phyloP scores from a whole-genome alignment of 106 monocot genomes.

The Dendrobium officinale region DNA sequence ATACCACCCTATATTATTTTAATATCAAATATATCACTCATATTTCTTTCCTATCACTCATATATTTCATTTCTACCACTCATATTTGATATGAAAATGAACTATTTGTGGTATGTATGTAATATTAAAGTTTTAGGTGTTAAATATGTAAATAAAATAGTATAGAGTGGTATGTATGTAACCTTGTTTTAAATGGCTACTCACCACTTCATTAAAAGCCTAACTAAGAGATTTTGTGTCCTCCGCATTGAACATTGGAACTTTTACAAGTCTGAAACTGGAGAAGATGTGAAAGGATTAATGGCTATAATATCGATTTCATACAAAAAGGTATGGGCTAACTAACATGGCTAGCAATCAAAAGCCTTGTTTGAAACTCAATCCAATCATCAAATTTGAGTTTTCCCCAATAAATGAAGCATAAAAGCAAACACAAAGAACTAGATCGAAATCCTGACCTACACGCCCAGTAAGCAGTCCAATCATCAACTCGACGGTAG shows the following conservation, averaged over 20 bases:
- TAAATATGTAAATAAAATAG: too few relatives aligned
- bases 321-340: not conserved
- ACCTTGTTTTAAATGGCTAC: too few relatives aligned
- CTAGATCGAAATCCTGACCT: conserved; percentile 34
- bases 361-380: not conserved
- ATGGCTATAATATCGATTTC: not conserved
- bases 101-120: too few relatives aligned
- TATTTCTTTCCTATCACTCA: too few relatives aligned
- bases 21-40: too few relatives aligned
- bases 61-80: too few relatives aligned
- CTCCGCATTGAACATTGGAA: not conserved
- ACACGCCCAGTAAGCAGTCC: conserved; percentile 80
- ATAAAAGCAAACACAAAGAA: not conserved
- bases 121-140: too few relatives aligned
- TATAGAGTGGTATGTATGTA: too few relatives aligned
- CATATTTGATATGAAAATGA: too few relatives aligned
- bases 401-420: not conserved
- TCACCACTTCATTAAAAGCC: too few relatives aligned
- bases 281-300: not conserved
- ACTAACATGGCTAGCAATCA: not conserved
- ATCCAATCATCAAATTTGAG: not conserved
- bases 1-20: too few relatives aligned
- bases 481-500: conserved; percentile 64
- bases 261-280: not conserved
- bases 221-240: too few relatives aligned